Conservation (phyloP, 345 rosid genomes). For the Dipteronia sinensis region DNA sequence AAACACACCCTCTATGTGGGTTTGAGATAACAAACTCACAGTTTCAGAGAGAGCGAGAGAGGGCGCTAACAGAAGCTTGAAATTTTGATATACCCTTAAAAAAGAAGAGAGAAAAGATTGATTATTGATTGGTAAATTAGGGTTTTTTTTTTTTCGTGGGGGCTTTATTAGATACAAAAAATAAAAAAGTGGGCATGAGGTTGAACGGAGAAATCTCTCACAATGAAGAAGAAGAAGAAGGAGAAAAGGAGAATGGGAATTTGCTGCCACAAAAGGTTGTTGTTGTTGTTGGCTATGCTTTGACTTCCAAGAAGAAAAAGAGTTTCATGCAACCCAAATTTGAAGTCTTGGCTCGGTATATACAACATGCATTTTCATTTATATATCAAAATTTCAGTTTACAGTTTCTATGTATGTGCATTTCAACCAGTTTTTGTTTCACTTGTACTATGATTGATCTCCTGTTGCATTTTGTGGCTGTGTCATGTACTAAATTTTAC, state of each 20-base stretch:
- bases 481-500: not conserved
- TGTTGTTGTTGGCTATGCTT: conserved; percentile 92
- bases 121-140: conserved; percentile 20
- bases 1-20: not conserved
- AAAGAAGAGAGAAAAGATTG: not conserved
- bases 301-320: conserved; percentile 86
- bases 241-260: conserved; percentile 13
- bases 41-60: not conserved
- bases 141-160: conserved; percentile 28
- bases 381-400: not conserved
- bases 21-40: not conserved
- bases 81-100: not conserved
- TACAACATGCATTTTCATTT: not conserved
- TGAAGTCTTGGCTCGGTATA: conserved; percentile 68
- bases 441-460: not conserved
- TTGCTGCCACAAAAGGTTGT: conserved; percentile 45
- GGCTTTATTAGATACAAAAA: not conserved
- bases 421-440: not conserved
- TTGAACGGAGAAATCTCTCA: conserved; percentile 42
- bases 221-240: conserved; percentile 31
- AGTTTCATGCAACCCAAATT: conserved; percentile 92
- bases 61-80: not conserved
- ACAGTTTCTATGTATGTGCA: not conserved
- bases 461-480: not conserved
- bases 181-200: conserved; percentile 41